A percentile compares a stretch with the other conserved stretches of the same genome.
These are phyloP conservation scores for Paramecium caudatum DNA, from an alignment of 73 alveolate species.

Conservation along the genomic window DNA sequence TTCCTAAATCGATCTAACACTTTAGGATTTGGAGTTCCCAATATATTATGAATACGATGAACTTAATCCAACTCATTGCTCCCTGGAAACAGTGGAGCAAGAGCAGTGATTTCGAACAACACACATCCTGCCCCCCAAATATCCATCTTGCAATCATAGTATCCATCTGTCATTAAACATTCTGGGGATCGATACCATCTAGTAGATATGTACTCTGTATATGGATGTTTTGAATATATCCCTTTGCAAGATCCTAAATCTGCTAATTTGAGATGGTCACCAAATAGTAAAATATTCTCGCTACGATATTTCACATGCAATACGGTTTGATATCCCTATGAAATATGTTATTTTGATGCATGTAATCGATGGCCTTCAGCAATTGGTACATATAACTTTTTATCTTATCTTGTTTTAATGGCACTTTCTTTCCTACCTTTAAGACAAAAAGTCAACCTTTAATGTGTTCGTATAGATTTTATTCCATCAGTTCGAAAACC, in stretches of 20 bases:
- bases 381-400: slow-evolving; percentile 87
- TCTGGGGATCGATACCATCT: slow-evolving; percentile 94
- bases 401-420: slow-evolving; percentile 75
- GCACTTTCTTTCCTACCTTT: slow-evolving; percentile 65
- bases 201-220: slow-evolving; percentile 93
- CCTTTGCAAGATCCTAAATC: slow-evolving; percentile 98
- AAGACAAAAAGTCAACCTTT: slow-evolving; percentile 69
- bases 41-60: slow-evolving; percentile 85
- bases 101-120: slow-evolving; percentile 93
- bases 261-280: slow-evolving; percentile 89
- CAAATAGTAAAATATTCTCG: slow-evolving; percentile 82
- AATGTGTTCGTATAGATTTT: slow-evolving; percentile 88
- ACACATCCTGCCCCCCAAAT: slow-evolving; percentile 99
- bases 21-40: slow-evolving; percentile 88
- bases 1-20: slow-evolving; percentile 79
- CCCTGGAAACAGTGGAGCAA: slow-evolving; percentile 93
- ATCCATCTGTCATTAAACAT: slow-evolving; percentile 94
- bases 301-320: slow-evolving; percentile 30
- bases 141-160: slow-evolving; percentile 96
- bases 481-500: slow-evolving; percentile 93
- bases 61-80: slow-evolving; percentile 94
- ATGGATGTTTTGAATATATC: slow-evolving; percentile 91
- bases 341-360: slow-evolving; percentile 94
- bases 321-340: slow-evolving; percentile 97
- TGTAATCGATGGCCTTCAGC: slow-evolving; percentile 90